Evolutionary conservation across 768 basidiomycete species (phyloP), one percentile per base, ranked within the genome.

Genomic region (Boletus vinaceobasis): DNA sequence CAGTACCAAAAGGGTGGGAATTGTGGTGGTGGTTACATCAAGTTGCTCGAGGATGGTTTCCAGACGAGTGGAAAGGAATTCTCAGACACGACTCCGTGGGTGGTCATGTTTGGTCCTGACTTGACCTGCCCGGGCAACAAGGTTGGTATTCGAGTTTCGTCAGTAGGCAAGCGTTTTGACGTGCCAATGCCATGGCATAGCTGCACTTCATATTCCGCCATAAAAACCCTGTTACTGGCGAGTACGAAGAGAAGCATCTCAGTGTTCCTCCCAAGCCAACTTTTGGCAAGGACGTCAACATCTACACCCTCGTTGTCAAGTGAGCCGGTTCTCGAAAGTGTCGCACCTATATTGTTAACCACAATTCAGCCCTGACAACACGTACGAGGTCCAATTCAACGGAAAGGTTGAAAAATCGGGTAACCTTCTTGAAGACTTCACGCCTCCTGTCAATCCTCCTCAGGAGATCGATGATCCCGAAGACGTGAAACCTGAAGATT

Each of bases 171-270:
- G 17, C 26, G 7, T 53, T 27, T 55, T 60, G 47, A 63, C 35
- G 26, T 43, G 29, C 36, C 23, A 23, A 11, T 45, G 33, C 3
- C 42, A 5, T 48, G 38, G 15, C 17, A 29, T 67, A 95, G 90
- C 79, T 98, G 48, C 97, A 99, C 81, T 98, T 99, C 75, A 99
- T 99, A 76, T 96, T 99, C 92, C 91, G 94, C 65, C 90, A 98
- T 81, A 86, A 88, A 78, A 95, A 85, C 79, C 96, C 97, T 35
- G 81, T 88, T 65, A 92, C 89, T 43, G 92, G 92, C 63, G 93
- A 93, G 66, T 83, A 82, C 60, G 97, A 98, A 75, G 97, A 99
- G 84, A 98, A 99, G 75, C 97, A 99, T 74, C 86, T 98, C 56
- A 83, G 77, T 50, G 69, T 79, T 55, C 79, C 94, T 58, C 95